These are phyloP conservation scores for Azolla pinnata DNA, from an alignment of 75 land plant species.

Conservation along the genomic window DNA sequence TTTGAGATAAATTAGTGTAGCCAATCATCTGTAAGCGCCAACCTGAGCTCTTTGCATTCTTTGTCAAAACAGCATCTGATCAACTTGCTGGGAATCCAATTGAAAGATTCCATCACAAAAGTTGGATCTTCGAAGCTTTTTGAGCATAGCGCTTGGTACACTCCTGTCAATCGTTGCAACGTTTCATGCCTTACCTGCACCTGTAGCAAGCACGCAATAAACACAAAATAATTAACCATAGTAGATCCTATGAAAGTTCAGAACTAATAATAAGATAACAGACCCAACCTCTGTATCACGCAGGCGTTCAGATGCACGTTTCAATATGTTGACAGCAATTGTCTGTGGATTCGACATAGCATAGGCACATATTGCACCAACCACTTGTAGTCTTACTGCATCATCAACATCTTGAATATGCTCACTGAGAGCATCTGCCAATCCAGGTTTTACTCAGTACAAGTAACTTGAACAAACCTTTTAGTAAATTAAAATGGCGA, in stretches of 20 bases:
- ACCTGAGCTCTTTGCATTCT: constrained; percentile 45
- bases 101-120: constrained; percentile 22
- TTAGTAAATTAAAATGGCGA: no score
- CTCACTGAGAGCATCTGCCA: constrained; percentile 52
- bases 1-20: background rate
- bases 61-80: constrained; percentile 61
- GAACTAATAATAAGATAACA: background rate
- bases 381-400: constrained; percentile 60
- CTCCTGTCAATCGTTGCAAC: constrained; percentile 57
- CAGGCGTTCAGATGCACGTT: constrained; percentile 54
- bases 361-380: constrained; percentile 59
- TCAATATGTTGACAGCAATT: constrained; percentile 38
- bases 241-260: background rate
- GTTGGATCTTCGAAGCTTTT: constrained; percentile 21
- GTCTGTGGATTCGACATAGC: constrained; percentile 29
- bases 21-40: no score
- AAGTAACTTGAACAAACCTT: no score
- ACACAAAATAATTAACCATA: background rate
- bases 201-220: constrained; percentile 25
- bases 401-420: constrained; percentile 64
- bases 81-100: constrained; percentile 71
- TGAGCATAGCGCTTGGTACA: constrained; percentile 34
- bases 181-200: constrained; percentile 48
- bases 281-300: constrained; percentile 61
- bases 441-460: no score